Evolutionary conservation across 2,329 filamentous ascomycete genomes (phyloP).

Genomic region (Cryphonectria radicalis): DNA sequence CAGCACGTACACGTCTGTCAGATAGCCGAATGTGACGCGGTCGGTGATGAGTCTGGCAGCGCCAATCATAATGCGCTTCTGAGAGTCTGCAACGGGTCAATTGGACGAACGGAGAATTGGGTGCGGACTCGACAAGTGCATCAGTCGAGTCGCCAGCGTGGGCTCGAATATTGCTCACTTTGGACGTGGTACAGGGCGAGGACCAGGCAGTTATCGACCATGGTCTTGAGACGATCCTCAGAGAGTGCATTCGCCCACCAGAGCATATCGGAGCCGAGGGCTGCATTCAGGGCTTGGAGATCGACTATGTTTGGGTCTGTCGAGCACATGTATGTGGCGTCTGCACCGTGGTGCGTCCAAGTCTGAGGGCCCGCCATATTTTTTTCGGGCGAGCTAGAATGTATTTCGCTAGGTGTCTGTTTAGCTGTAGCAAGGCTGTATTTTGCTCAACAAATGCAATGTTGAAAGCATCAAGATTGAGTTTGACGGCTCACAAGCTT

Average conservation of each 20-base stretch:
- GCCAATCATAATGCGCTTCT: conserved; percentile 47
- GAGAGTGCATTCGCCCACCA: conserved; percentile 64
- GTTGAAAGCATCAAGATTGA: neutral
- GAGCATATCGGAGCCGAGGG: conserved; percentile 59
- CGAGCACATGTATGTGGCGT: conserved; percentile 61
- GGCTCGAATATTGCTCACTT: conserved; percentile 22
- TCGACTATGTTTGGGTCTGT: conserved; percentile 62
- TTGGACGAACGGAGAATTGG: neutral
- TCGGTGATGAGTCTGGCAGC: conserved; percentile 71
- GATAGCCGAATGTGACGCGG: conserved; percentile 68
- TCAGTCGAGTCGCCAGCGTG: neutral
- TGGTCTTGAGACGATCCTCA: conserved; percentile 51
- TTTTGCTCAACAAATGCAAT: neutral
- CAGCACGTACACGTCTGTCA: conserved; percentile 71
- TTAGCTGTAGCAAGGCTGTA: neutral
- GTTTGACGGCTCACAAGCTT: neutral
- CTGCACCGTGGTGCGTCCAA: conserved; percentile 47
- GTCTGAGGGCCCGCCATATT: conserved; percentile 33
- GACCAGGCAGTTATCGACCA: conserved; percentile 62
- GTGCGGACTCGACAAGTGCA: neutral
- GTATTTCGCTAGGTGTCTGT: neutral
- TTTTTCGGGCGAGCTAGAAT: too few species aligned
- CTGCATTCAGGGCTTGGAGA: conserved; percentile 56
- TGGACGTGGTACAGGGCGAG: conserved; percentile 56
- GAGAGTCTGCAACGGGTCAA: neutral